These are phyloP conservation scores for Alternaria sp. DNA, from an alignment of 2,329 filamentous ascomycete species.

Conservation along the genomic window DNA sequence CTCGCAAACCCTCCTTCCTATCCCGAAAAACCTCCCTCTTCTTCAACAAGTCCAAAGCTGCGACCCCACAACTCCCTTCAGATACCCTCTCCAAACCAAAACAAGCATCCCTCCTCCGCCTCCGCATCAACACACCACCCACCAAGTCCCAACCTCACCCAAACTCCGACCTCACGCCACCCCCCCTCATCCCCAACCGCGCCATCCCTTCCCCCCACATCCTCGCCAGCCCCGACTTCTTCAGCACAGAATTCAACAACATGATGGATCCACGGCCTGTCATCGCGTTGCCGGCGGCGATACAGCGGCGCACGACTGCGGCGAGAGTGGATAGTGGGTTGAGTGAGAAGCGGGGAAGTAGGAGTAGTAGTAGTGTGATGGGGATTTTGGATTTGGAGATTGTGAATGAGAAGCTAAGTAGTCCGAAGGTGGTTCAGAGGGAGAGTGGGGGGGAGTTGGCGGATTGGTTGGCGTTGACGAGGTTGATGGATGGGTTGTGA, in stretches of 20 bases:
- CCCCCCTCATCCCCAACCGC: background rate
- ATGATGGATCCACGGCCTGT: background rate
- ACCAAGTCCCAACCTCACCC: background rate
- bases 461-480: constrained; percentile 24
- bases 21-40: constrained; percentile 19
- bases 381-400: constrained; percentile 15
- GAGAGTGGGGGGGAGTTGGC: constrained; percentile 14
- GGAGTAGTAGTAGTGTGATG: constrained; percentile 1
- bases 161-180: background rate
- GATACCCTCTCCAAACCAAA: constrained; percentile 10
- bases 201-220: background rate
- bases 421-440: background rate
- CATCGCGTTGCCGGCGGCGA: background rate
- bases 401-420: constrained; percentile 1
- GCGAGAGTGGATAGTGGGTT: constrained; percentile 10
- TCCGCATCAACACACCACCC: constrained; percentile 17
- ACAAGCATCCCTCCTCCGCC: constrained; percentile 19
- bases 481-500: constrained; percentile 18
- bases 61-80: background rate
- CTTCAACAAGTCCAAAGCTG: constrained; percentile 7
- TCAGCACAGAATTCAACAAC: background rate
- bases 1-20: background rate
- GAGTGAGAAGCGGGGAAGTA: constrained; percentile 4
- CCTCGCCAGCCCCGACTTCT: constrained; percentile 7
- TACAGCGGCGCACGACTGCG: background rate